Evolutionary conservation across 306 rosid genomes (phyloP), one percentile per base, ranked within the genome.

Genomic region (Castanea mollissima): DNA sequence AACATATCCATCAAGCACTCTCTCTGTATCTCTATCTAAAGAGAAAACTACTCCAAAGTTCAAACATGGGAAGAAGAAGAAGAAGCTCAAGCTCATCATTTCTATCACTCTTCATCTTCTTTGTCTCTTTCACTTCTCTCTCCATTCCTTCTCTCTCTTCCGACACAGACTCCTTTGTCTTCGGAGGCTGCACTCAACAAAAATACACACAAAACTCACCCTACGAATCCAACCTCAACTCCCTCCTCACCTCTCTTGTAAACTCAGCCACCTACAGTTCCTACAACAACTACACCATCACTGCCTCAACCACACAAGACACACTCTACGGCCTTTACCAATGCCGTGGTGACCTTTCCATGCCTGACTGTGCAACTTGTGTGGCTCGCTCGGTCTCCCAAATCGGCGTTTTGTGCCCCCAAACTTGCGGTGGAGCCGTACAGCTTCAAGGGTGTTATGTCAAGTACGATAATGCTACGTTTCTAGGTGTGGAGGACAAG

Each of bases 181-280:
- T 84, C 74, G 92, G 92, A 16, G 99, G 99, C 12, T 95, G 99
- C 87, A 92, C 98, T 1, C 90, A 89, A 58, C 89, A 90, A 51
- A 85, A 69, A 46, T 95, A 91, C 86, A 1, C 71, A 16, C 83
- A 93, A 5, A 77, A 63, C 81, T 91, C 97, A 0, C 85, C 90
- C 35, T 95, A 88, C 86, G 94, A 91, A 80, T 80, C 88, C 2
- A 95, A 95, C 85, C 84, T 95, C 44, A 87, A 95, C 92, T 91
- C 99, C 9, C 91, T 95, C 38, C 97, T 95, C 63, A 85, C 91
- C 81, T 95, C 99, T 5, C 85, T 95, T 0, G 88, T 88, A 23
- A 95, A 95, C 94, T 91, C 97, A 4, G 99, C 99, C 81, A 95
- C 99, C 2, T 95, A 85, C 90, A 75, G 94, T 12, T 46, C 97